Evolutionary conservation across 169 alveolate species (phyloP), one percentile per base, ranked within the genome.

Genomic region (Babesia bovis): DNA sequence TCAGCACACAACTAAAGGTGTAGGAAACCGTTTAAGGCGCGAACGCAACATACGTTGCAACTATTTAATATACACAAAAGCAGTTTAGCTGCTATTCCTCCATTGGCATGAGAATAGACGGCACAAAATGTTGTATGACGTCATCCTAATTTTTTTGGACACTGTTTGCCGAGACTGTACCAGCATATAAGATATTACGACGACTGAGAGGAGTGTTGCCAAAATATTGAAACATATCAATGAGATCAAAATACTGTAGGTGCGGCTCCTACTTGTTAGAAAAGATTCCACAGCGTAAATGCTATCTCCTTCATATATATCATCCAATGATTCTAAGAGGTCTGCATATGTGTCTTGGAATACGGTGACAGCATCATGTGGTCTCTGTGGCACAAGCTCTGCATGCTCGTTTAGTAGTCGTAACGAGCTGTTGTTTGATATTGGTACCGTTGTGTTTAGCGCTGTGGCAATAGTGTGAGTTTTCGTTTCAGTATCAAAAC

Each of bases 281-380:
- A 36, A 40, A 0, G 19, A 35, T 3, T 38, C 3, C 32, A 41
- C 58, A 12, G 9, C 51, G 17, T 17, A 32, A n/a, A 61, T 61
- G 13, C 12, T 33, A 5, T 4, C 57, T 2, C 72, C 72, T 32
- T 44, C 41, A 61, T 15, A 41, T 12, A 61, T 4, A 13, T 21
- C 72, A 36, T 40, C 72, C 10, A 47, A 30, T 5, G 33, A 3
- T n/a, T 50, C 36, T 2, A 61, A 32, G 53, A 61, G 30, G 25
- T 61, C 45, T 33, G 28, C 2, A 32, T 61, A 61, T 0, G 72
- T 59, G 9, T 61, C 42, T 49, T 61, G 59, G 40, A 61, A 61
- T 47, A 30, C 59, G 3, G 49, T 7, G 6, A 61, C 58, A 7
- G 72, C 72, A 45, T 61, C 72, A 6, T 15, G 13, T 25, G 65